phyloP scores from a whole-genome alignment of 305 asterid species.

The Fraxinus dipetala region DNA sequence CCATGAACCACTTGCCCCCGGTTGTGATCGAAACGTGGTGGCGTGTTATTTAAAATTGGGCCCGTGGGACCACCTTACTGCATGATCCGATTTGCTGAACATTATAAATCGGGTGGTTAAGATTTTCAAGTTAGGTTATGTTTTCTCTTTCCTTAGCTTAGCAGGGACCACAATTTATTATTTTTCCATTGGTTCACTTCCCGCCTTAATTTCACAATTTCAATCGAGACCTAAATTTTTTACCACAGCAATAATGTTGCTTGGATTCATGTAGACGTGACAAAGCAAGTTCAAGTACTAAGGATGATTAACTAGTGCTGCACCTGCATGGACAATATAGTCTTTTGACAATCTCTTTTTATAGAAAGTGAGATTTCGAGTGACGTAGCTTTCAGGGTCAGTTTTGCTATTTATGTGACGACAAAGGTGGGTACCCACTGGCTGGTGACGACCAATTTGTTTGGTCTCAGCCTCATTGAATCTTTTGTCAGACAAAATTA shows the following conservation, averaged over 20 bases:
- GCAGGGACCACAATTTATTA: background rate
- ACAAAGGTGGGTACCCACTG: conserved; percentile 26
- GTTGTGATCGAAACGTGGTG: conserved; percentile 1
- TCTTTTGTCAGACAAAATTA: conserved; percentile 16
- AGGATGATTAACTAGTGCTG: background rate
- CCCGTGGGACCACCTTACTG: conserved; percentile 33
- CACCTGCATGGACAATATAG: conserved; percentile 18
- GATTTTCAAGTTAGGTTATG: conserved; percentile 32
- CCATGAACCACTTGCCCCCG: background rate
- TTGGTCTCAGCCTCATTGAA: background rate
- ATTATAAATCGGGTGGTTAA: conserved; percentile 41
- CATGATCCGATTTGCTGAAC: conserved; percentile 28
- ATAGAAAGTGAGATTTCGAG: conserved; percentile 24
- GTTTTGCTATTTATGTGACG: conserved; percentile 28
- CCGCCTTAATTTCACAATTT: background rate
- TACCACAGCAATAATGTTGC: too few relatives aligned
- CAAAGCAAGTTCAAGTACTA: background rate
- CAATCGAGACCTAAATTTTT: too few relatives aligned
- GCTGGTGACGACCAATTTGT: conserved; percentile 31
- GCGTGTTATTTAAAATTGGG: background rate
- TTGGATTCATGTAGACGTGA: background rate
- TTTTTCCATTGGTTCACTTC: background rate
- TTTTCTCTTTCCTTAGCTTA: background rate
- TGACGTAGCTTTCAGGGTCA: conserved; percentile 39
- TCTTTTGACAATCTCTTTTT: conserved; percentile 17